phyloP scores from a whole-genome alignment of 257 asterid genomes.

The Solanum infundibuliforme region DNA sequence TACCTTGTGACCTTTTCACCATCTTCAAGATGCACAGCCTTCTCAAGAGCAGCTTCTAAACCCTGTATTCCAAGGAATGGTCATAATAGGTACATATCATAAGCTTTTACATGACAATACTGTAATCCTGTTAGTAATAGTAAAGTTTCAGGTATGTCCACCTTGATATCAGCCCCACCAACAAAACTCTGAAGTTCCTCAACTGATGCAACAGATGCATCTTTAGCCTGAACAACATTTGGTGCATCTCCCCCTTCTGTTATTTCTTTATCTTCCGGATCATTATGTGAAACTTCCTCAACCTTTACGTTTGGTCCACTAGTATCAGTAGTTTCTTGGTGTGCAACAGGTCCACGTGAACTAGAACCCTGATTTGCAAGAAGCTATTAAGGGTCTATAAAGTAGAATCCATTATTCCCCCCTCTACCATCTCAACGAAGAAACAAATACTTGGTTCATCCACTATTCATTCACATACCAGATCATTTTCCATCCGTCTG shows the following conservation, averaged over 20 bases:
- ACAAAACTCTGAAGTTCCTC: conserved; percentile 78
- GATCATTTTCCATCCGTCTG: conserved; percentile 84
- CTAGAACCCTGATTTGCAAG: conserved; percentile 38
- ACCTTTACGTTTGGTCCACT: conserved; percentile 34
- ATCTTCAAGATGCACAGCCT: conserved; percentile 93
- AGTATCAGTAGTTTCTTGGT: conserved; percentile 28
- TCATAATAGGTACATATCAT: neutral
- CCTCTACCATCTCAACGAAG: neutral
- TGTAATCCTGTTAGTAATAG: neutral
- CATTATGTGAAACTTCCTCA: conserved; percentile 46
- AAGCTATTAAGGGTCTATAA: conserved; percentile 3
- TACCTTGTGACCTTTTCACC: conserved; percentile 84
- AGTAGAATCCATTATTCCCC: neutral
- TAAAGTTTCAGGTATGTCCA: conserved; percentile 10
- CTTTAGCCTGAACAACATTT: conserved; percentile 32
- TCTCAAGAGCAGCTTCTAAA: conserved; percentile 96
- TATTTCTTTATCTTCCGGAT: conserved; percentile 37
- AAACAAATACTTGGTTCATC: neutral
- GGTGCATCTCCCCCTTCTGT: conserved; percentile 33
- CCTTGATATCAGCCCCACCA: conserved; percentile 94
- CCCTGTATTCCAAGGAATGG: conserved; percentile 42
- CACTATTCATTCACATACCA: conserved; percentile 34
- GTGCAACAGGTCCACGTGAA: conserved; percentile 34
- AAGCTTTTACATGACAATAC: conserved; percentile 1
- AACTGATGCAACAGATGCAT: conserved; percentile 46